Base-by-base conservation (phyloP, 768 basidiomycete genomes). In the Lactifluus pinguis region DNA sequence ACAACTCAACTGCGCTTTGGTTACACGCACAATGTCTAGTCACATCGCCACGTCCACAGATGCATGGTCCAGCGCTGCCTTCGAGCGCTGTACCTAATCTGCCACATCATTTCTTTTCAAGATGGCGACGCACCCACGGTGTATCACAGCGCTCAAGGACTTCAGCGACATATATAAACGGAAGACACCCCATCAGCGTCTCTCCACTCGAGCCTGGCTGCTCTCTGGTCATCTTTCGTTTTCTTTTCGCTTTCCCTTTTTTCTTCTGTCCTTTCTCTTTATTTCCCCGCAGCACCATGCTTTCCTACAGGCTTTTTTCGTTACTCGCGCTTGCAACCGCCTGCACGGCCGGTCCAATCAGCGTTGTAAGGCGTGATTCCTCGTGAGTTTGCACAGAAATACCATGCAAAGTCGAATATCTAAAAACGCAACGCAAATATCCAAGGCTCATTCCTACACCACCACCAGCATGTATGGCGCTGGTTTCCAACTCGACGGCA, bases 141-240 rank as follows among this genome's bases (percentile, higher is more conserved):
- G 25, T 25, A 49, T 58, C 47, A 19, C 17, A 17, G 47, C 52
- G 52, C 61, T 49, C 32, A 30, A 14, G 38, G 6, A 21, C 30
- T 25, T 25, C 8, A 19, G 41, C 19, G 10, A 6, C 3, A 17
- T 58, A 55, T 56, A 60, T 65, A 64, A 53, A 32, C 11, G 1
- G n/a, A 17, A 39, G 30, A 21, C 10, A 10, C 11, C 6, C 48
- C 49, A 11, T 51, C n/a, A n/a, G 34, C 4, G 6, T 8, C n/a
- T 36, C 39, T 36, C 39, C 52, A 61, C 32, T 34, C 32, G 62
- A 64, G 62, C 62, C 62, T 64, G 62, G 59, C 61, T 44, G 62
- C 62, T 56, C 54, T 60, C 62, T 51, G 57, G 50, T 57, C 48
- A 11, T 10, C 41, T 15, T 15, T 53, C 41, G 10, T 38, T 47